Evolutionary conservation across 352 stramenopile species (phyloP).

Genomic region (Pythium monospermum): DNA sequence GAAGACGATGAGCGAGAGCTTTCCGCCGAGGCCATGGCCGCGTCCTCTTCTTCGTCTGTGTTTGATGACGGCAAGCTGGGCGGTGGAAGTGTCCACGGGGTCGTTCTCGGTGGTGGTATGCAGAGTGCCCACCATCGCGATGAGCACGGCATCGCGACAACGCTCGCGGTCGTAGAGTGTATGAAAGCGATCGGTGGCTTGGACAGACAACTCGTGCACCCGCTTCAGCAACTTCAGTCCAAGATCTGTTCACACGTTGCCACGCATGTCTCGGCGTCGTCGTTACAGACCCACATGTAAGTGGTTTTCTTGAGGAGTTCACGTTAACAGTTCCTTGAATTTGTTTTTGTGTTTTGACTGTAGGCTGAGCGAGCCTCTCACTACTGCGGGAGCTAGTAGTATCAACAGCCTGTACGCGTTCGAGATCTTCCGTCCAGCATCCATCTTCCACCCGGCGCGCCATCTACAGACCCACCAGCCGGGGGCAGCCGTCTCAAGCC

Average conservation of each 20-base stretch:
- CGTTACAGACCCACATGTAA: conserved; percentile 17
- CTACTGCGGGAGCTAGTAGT: background rate
- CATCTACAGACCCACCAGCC: no score
- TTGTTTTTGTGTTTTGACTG: background rate
- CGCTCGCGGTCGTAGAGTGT: conserved; percentile 9
- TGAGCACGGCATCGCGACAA: conserved; percentile 7
- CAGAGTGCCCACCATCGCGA: background rate
- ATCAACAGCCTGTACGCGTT: conserved; percentile 9
- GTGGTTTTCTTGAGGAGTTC: background rate
- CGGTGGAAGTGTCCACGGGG: conserved; percentile 12
- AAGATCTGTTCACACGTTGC: conserved; percentile 9
- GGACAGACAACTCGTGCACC: background rate
- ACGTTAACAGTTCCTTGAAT: background rate
- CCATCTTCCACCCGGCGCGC: conserved; percentile 10
- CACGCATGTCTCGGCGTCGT: conserved; percentile 1
- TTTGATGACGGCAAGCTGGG: conserved; percentile 24
- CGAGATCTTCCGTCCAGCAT: conserved; percentile 9
- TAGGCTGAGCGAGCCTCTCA: conserved; percentile 7
- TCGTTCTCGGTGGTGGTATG: conserved; percentile 8
- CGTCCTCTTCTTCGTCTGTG: conserved; percentile 8
- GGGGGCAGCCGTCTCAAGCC: background rate
- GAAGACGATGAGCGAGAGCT: conserved; percentile 6
- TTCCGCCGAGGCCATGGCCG: background rate
- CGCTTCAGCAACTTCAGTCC: conserved; percentile 6
- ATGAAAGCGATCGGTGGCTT: background rate